Conservation (phyloP, 305 asterid genomes). For the Fraxinus sp. region DNA sequence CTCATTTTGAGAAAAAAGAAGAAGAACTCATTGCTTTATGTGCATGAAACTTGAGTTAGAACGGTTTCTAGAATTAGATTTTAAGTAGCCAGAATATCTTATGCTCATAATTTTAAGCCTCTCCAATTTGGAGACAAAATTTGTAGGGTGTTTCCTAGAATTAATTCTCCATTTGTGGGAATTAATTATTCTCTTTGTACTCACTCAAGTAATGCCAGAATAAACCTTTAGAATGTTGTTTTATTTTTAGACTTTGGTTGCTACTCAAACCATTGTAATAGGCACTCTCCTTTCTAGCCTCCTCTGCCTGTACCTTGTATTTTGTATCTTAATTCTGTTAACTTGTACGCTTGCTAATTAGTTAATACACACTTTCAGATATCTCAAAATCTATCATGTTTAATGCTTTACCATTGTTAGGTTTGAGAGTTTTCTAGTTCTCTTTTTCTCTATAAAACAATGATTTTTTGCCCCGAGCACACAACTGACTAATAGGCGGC, state of each 20-base stretch:
- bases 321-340: not conserved
- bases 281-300: not conserved
- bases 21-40: not conserved
- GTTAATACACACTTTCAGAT: not conserved
- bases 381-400: not conserved
- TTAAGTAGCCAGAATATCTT: not conserved
- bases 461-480: not conserved
- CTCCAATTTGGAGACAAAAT: not conserved
- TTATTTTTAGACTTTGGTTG: not conserved
- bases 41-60: not conserved
- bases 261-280: not conserved
- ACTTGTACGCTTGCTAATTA: not conserved
- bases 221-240: not conserved
- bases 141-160: not conserved
- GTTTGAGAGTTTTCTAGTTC: not conserved
- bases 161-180: not conserved
- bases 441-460: not conserved
- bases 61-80: not conserved
- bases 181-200: not conserved
- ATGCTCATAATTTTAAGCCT: not conserved
- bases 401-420: not conserved
- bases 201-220: not conserved
- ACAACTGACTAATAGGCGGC: not conserved
- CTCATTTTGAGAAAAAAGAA: not conserved
- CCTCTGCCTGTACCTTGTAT: not conserved